These are phyloP conservation scores for Pichia norvegensis DNA, from an alignment of 1,139 yeast genomes.

Conservation along the genomic window DNA sequence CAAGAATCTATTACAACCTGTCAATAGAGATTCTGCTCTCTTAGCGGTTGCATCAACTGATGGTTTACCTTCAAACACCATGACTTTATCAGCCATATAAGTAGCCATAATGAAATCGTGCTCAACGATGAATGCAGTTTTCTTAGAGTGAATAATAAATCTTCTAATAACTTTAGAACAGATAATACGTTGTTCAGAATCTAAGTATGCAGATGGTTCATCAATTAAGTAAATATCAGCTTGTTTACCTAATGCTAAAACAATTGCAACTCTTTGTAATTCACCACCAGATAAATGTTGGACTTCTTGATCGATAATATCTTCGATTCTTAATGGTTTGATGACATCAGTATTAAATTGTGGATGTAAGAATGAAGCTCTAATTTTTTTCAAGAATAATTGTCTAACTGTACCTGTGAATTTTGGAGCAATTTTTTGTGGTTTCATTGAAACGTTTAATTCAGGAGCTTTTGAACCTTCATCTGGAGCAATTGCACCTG, in stretches of 20 bases:
- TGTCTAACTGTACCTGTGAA: slow-evolving; percentile 98
- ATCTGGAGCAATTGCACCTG: slow-evolving; percentile 88
- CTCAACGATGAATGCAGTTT: slow-evolving; percentile 96
- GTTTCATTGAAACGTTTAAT: slow-evolving; percentile 92
- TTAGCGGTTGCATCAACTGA: slow-evolving; percentile 77
- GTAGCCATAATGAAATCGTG: slow-evolving; percentile 99
- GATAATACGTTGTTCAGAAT: slow-evolving; percentile 98
- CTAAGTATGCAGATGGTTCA: slow-evolving; percentile 97
- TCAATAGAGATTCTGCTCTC: slow-evolving; percentile 82
- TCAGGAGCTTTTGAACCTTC: slow-evolving; percentile 67
- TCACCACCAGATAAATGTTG: slow-evolving; percentile 99
- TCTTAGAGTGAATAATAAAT: slow-evolving; percentile 90
- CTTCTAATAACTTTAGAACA: slow-evolving; percentile 98
- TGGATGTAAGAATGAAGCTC: slow-evolving; percentile 89
- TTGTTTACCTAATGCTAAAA: slow-evolving; percentile 83
- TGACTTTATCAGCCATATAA: slow-evolving; percentile 94
- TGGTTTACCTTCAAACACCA: slow-evolving; percentile 94
- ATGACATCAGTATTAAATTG: slow-evolving; percentile 98
- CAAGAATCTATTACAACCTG: slow-evolving; percentile 95
- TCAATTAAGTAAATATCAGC: slow-evolving; percentile 96
- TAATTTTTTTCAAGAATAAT: slow-evolving; percentile 89
- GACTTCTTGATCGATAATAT: slow-evolving; percentile 93
- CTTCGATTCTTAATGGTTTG: slow-evolving; percentile 89
- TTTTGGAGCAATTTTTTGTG: slow-evolving; percentile 97
- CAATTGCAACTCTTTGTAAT: slow-evolving; percentile 97